Evolutionary conservation across 2,329 filamentous ascomycete species (phyloP).

Genomic region (Xylariaceae sp.): DNA sequence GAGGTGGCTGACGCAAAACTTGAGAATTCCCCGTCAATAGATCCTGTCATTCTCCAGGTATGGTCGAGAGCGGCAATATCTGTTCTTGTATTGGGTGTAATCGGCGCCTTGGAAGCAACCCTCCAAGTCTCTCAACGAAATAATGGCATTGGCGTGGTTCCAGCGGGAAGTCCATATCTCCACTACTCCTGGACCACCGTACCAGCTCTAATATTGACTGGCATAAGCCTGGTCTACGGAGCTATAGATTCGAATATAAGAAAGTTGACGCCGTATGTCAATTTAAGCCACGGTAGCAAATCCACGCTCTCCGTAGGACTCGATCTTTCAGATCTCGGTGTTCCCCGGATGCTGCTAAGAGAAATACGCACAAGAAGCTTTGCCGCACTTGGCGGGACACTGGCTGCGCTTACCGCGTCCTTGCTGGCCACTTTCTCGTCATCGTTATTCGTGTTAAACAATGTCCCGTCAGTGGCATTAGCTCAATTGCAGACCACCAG

Average conservation of each 20-base stretch:
- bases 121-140: neutral
- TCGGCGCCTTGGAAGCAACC: neutral
- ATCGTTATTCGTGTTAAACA: neutral
- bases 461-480: no score
- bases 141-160: neutral
- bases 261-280: constrained; percentile 2
- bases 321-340: no score
- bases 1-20: neutral
- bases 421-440: no score
- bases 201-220: neutral
- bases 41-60: neutral
- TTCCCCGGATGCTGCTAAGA: no score
- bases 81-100: neutral
- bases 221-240: neutral
- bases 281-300: neutral
- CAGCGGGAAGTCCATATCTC: neutral
- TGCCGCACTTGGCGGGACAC: no score
- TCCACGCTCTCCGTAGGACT: no score
- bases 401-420: no score
- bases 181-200: constrained; percentile 1
- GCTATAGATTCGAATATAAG: neutral
- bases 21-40: neutral
- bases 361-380: no score
- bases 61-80: neutral
- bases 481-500: neutral